Percentiles rank a stretch among this genome's conserved stretches.
Conservation (phyloP, 805 yeast species). For the Yamadazyma tumulicola region DNA sequence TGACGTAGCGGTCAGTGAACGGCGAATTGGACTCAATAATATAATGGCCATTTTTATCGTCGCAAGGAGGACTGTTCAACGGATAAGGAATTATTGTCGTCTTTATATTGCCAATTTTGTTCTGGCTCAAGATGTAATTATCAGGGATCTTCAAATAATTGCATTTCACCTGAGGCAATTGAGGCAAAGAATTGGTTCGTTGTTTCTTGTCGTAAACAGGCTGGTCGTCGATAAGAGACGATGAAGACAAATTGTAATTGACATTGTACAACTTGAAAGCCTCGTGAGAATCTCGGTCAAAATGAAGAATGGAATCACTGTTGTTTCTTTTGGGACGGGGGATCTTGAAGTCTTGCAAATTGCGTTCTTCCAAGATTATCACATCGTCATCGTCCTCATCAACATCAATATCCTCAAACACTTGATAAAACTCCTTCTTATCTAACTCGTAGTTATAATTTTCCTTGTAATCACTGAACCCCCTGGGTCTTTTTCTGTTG, state of each 20-base stretch:
- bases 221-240: background rate
- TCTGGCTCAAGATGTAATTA: constrained; percentile 29
- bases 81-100: constrained; percentile 38
- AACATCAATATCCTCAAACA: constrained; percentile 9
- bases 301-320: constrained; percentile 33
- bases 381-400: constrained; percentile 30
- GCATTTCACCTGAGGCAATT: constrained; percentile 42
- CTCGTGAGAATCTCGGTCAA: constrained; percentile 36
- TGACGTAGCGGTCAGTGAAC: constrained; percentile 74
- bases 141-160: constrained; percentile 37
- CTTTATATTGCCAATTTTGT: constrained; percentile 38
- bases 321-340: constrained; percentile 24
- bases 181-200: constrained; percentile 42
- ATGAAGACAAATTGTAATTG: constrained; percentile 17
- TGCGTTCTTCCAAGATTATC: constrained; percentile 34
- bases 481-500: constrained; percentile 44
- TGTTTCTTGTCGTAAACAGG: constrained; percentile 25
- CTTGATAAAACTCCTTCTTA: constrained; percentile 10
- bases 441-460: background rate
- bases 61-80: constrained; percentile 39
- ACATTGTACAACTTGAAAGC: constrained; percentile 44
- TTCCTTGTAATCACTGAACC: constrained; percentile 34
- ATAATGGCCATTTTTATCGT: constrained; percentile 74
- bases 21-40: constrained; percentile 53
- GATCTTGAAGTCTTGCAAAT: constrained; percentile 11